Percentiles rank a stretch among this genome's conserved stretches.
Evolutionary conservation across 345 rosid genomes (phyloP).

Genomic region (Eucalyptus marginata): DNA sequence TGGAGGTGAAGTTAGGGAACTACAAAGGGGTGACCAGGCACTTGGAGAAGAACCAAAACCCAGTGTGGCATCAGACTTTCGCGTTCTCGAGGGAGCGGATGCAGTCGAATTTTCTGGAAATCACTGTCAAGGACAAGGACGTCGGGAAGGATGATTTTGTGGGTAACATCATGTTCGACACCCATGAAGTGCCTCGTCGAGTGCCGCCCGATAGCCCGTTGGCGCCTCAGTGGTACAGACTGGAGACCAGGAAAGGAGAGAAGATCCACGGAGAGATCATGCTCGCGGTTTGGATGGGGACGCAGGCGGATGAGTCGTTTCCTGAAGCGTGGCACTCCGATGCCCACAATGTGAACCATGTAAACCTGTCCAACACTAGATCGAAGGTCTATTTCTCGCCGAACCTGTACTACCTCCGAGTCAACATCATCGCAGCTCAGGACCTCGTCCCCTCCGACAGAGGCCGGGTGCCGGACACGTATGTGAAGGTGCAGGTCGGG

Average conservation of each 20-base stretch:
- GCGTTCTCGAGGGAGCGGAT: conserved; percentile 83
- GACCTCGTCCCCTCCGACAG: conserved; percentile 65
- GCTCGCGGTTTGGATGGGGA: conserved; percentile 97
- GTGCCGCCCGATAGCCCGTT: conserved; percentile 92
- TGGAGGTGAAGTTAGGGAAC: conserved; percentile 90
- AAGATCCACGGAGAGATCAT: conserved; percentile 70
- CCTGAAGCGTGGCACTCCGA: conserved; percentile 98
- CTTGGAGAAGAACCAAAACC: conserved; percentile 76
- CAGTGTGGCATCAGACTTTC: conserved; percentile 82
- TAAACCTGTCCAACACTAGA: conserved; percentile 55
- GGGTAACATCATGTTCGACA: conserved; percentile 45
- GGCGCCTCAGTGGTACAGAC: conserved; percentile 92
- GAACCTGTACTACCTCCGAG: conserved; percentile 73
- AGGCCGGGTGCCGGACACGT: conserved; percentile 49
- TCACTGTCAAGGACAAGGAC: conserved; percentile 76
- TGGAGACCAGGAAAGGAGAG: conserved; percentile 58
- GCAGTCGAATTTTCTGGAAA: conserved; percentile 71
- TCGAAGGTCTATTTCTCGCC: conserved; percentile 96
- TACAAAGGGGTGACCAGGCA: conserved; percentile 76
- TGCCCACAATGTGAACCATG: conserved; percentile 69
- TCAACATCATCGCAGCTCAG: conserved; percentile 70
- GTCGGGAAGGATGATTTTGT: conserved; percentile 70
- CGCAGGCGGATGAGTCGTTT: conserved; percentile 95
- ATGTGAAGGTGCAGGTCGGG: conserved; percentile 50
- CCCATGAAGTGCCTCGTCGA: conserved; percentile 61